Conservation (phyloP, 2,329 filamentous ascomycete genomes). For the Hypoxylon sp. region DNA sequence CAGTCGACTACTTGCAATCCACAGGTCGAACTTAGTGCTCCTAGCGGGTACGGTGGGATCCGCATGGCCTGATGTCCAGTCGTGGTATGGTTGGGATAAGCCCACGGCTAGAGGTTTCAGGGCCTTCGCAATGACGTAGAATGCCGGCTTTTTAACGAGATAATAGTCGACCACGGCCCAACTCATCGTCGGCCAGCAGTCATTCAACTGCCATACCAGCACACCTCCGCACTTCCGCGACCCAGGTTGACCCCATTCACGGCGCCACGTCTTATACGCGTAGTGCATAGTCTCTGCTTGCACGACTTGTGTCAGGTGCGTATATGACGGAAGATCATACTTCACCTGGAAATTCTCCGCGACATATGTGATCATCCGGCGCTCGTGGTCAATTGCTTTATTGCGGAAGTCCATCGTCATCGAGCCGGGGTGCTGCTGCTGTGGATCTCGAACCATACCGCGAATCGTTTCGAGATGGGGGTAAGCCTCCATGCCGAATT, state of each 20-base stretch:
- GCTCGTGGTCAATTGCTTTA: constrained; percentile 81
- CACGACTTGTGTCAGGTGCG: constrained; percentile 67
- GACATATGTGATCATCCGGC: constrained; percentile 79
- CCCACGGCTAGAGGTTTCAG: constrained; percentile 71
- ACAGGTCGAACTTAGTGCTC: constrained; percentile 59
- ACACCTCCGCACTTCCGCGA: constrained; percentile 72
- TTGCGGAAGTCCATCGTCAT: constrained; percentile 84
- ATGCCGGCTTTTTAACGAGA: constrained; percentile 74
- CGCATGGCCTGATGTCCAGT: constrained; percentile 61
- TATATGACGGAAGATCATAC: constrained; percentile 59
- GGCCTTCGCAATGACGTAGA: constrained; percentile 65
- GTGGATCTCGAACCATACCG: constrained; percentile 67
- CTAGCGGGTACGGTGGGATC: constrained; percentile 56
- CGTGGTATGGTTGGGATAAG: constrained; percentile 59
- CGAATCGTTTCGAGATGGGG: constrained; percentile 79
- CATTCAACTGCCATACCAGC: constrained; percentile 77
- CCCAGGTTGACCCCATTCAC: constrained; percentile 70
- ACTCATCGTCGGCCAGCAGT: constrained; percentile 75
- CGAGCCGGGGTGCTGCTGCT: constrained; percentile 73
- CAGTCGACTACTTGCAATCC: constrained; percentile 55
- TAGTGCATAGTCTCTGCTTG: constrained; percentile 66
- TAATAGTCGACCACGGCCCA: constrained; percentile 77
- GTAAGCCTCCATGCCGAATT: constrained; percentile 87
- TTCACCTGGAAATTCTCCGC: constrained; percentile 77
- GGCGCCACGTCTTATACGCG: constrained; percentile 69